Base-by-base conservation (phyloP, 2,329 filamentous ascomycete species). In the Exophiala sp. region DNA sequence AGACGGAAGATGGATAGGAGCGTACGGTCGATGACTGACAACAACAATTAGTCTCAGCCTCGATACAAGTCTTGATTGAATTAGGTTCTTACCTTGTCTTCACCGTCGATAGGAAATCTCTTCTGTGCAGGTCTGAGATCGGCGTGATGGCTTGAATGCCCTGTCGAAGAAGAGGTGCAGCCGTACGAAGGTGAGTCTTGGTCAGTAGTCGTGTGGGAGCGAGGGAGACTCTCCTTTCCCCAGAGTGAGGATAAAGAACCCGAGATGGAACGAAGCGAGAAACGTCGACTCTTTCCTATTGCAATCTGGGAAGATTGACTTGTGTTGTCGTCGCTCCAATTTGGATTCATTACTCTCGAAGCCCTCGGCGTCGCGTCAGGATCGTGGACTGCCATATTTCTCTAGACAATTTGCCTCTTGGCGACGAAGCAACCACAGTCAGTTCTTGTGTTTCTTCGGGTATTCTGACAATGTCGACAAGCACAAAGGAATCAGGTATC, bases 201-300 rank as follows among this genome's bases (percentile, higher is more conserved):
- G 47, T 42, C 50, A 16, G 40, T 40, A 9, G 45, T 24, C 38
- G n/a, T 45, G n/a, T 41, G 50, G 40, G 47, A 38, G 38, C 38
- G 47, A 39, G 55, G 47, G 32, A 43, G 39, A 21, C 42, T 52
- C 14, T 42, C 43, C 41, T 43, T 48, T 33, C 20, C 47, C 55
- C 50, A 57, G 34, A 57, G 24, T 21, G 55, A 57, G 34, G 55
- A 54, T 41, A 49, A 54, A 3, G 55, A 57, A 7, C 38, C 51
- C 11, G 55, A 57, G 12, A 54, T 20, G 35, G 55, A 57, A n/a
- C 55, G 43, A 16, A 54, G 32, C 21, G 50, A 51, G 36, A 54
- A 51, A 11, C 36, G 47, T 16, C 41, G 18, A 16, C 32, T 36
- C 42, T 42, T 57, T 16, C 16, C 33, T 20, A 36, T 47, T 8